Base-by-base conservation (phyloP, 176 grass and related monocot genomes). In the Juncus inflexus region DNA sequence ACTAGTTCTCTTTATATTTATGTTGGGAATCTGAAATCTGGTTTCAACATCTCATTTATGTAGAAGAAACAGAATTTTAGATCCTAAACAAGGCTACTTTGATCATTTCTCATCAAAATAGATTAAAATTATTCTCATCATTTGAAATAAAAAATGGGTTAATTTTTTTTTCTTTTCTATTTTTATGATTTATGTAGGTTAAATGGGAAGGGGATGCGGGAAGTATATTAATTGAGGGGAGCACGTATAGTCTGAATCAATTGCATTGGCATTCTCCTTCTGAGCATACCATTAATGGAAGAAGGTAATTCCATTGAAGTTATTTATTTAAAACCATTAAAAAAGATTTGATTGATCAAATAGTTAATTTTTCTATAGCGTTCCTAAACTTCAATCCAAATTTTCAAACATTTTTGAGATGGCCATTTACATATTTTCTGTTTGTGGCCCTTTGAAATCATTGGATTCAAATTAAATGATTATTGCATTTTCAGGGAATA, bases 241-340 rank as follows among this genome's bases (percentile, higher is more conserved):
- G 70, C 15, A n/a, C 66, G 36, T 95, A 87, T 70, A 5, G 6
- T 56, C 78, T 95, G 28, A 74, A 49, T 58, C 86, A 84, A 72
- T 70, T 76, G 83, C 86, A 95, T 71, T 90, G 78, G 83, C 90
- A 95, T 45, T 47, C 61, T 10, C 90, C 90, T 42, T 84, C 83
- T 1, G 90, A 95, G 60, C 90, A 95, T 68, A 80, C 78, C 12
- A 42, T 90, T 58, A 84, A 95, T 41, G 83, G 83, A 49, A 75
- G 51, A 69, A 76, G 72, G 90, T 95, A 12, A 11, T 60, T 51
- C 62, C 7, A 55, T 50, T 42, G 9, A 37, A 6, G 11, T 38
- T 28, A 4, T 62, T 13, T 40, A 15, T 45, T 9, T 40, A 13
- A 55, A 38, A 7, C 3, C 1, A 28, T 28, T 28, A 28, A 42